Evolutionary conservation across 495 filamentous ascomycete genomes (phyloP).

Genomic region (Talaromyces proteolyticus): DNA sequence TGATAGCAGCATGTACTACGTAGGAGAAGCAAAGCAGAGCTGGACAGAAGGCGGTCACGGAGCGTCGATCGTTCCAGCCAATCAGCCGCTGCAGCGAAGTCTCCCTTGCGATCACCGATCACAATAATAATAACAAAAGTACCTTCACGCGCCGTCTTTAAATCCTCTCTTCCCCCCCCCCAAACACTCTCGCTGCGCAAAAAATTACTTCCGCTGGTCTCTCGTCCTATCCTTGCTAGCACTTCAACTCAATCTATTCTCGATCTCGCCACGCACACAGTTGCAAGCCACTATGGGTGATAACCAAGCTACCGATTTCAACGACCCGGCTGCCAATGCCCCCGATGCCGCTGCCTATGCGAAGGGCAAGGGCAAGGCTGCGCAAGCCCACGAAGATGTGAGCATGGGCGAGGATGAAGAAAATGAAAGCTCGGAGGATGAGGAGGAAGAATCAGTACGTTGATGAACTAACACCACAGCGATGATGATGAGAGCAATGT

Average conservation of each 20-base stretch:
- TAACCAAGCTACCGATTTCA: slow-evolving; percentile 16
- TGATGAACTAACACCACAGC: background rate
- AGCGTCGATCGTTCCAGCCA: background rate
- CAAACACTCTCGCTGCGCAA: background rate
- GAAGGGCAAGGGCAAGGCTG: slow-evolving; percentile 59
- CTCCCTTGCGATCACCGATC: slow-evolving; percentile 15
- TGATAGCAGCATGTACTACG: no score
- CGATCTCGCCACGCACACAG: no score
- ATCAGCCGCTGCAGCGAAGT: slow-evolving; percentile 12
- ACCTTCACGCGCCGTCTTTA: slow-evolving; percentile 22
- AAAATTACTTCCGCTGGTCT: no score
- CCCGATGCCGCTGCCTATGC: slow-evolving; percentile 29
- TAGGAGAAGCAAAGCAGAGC: no score
- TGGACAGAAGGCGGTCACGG: slow-evolving; percentile 3
- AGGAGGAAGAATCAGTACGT: slow-evolving; percentile 58
- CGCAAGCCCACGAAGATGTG: slow-evolving; percentile 42
- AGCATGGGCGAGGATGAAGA: slow-evolving; percentile 67
- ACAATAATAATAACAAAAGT: no score
- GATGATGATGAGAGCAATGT: background rate
- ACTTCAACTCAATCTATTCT: no score
- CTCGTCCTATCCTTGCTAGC: no score
- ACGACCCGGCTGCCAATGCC: slow-evolving; percentile 25
- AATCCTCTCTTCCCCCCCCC: background rate
- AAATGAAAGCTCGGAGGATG: slow-evolving; percentile 54
- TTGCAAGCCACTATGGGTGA: slow-evolving; percentile 32